Base-by-base conservation (phyloP, 2,329 filamentous ascomycete species). In the Emmonsiellopsis sp. region DNA sequence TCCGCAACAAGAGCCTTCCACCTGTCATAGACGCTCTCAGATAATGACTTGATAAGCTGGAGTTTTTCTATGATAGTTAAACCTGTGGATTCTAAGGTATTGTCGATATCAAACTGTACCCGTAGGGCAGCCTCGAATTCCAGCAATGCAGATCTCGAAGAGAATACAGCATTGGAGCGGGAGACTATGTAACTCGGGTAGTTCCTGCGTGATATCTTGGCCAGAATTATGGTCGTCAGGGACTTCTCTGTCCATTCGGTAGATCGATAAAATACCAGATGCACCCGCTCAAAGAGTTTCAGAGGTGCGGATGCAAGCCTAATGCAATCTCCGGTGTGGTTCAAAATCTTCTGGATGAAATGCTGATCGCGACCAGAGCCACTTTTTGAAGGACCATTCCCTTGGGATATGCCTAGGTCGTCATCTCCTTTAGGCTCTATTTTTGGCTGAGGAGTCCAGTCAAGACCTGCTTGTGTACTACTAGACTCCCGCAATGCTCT, bases 191-290 rank as follows among this genome's bases (percentile, higher is more conserved):
- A 98, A 2, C 86, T 77, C 0, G 92, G 91, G 59, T 96, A 98
- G 65, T 91, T 93, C 37, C 89, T 80, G 43, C 84, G 81, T 1
- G 91, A 88, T 54, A 95, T 95, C 58, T 92, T 91, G 7, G 93
- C 89, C 5, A 98, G 78, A 44, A 98, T 95, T 52, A 97, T 92
- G 0, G 91, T 92, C 1, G 89, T 97, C 11, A 98, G 75, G 1
- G 92, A 96, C 68, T 95, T 97, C 63, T 97, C 92, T 0, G 91
- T 95, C 93, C 93, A 98, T 67, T 95, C 88, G 0, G 89, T 94
- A 8, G 91, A 96, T 55, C 92, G 81, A 68, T 97, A 97, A 68
- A 96, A 98, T 31, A 98, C 90, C 2, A 98, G 74, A 71, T 97
- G 93, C 0, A 97, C 90, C 30, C 93, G 82, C 68, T 96, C 90